Evolutionary conservation across 805 yeast genomes (phyloP).

Genomic region (Kluyveromyces aestuarii): DNA sequence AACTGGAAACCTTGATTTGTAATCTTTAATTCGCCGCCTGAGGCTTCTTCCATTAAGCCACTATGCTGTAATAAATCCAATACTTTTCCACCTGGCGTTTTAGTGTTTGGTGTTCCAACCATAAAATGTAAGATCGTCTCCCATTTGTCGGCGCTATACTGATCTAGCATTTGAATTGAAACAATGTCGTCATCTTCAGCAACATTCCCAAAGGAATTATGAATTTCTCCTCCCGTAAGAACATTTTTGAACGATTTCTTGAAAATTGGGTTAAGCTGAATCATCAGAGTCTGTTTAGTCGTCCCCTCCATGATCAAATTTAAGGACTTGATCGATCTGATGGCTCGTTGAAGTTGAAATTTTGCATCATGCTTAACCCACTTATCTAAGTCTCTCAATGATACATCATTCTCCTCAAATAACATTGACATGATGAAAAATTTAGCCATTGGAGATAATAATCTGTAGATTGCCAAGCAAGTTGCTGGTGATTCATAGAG

Average conservation of each 20-base stretch:
- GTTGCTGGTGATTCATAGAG: slow-evolving; percentile 88
- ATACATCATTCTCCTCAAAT: slow-evolving; percentile 67
- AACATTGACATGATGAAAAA: slow-evolving; percentile 81
- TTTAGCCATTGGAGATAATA: slow-evolving; percentile 84
- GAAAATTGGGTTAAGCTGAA: slow-evolving; percentile 61
- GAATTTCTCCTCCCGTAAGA: slow-evolving; percentile 64
- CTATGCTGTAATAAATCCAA: slow-evolving; percentile 66
- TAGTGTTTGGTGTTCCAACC: slow-evolving; percentile 82
- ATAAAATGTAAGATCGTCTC: slow-evolving; percentile 91
- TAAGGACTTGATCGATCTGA: slow-evolving; percentile 64
- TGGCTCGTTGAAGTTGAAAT: slow-evolving; percentile 56
- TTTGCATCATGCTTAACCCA: slow-evolving; percentile 62
- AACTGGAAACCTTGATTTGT: slow-evolving; percentile 94
- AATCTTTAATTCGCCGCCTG: slow-evolving; percentile 44
- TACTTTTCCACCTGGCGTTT: slow-evolving; percentile 74
- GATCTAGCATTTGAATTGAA: slow-evolving; percentile 58
- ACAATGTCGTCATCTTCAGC: slow-evolving; percentile 46
- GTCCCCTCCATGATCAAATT: slow-evolving; percentile 49
- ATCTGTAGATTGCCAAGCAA: slow-evolving; percentile 83
- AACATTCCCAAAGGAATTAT: slow-evolving; percentile 70
- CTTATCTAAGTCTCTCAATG: slow-evolving; percentile 55
- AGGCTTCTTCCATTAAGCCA: slow-evolving; percentile 65
- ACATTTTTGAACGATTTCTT: slow-evolving; percentile 71
- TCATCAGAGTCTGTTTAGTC: slow-evolving; percentile 20
- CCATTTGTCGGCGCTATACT: slow-evolving; percentile 83